Evolutionary conservation across 2,329 filamentous ascomycete species (phyloP), one percentile per base, ranked within the genome.

Genomic region (Colletotrichum viniferum): DNA sequence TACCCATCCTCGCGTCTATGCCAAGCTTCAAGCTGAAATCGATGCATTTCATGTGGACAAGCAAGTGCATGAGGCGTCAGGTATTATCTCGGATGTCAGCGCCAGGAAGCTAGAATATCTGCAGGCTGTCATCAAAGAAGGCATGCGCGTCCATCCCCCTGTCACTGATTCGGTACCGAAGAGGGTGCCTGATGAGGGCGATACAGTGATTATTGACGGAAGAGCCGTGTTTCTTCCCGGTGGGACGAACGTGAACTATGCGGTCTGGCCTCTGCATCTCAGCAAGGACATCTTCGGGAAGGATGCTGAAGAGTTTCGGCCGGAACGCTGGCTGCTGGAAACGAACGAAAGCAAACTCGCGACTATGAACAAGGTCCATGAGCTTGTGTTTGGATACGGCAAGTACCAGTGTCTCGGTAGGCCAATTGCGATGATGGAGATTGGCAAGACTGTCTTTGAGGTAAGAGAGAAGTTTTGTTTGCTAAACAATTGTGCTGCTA

Each of bases 291-390:
- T 92, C 9, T 93, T 92, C 75, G 91, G 91, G 2, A 79, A 84
- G 0, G 89, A 93, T 77, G 87, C 89, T 0, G 87, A 92, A 58
- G 79, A 80, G 0, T 94, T 89, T 78, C 82, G 88, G 5, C 91
- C 91, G 0, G 91, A 93, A 78, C 82, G 91, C 28, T 92, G 91
- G 84, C 81, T 93, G 88, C 82, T 93, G 2, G 75, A 73, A 10
- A 81, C 80, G 5, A 79, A 81, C 1, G 78, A 78, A 2, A 80
- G 80, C 0, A 79, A 83, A 48, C 76, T 85, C 18, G 81, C 75
- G 32, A 78, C 77, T 0, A 88, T 87, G 83, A 78, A 81, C 24
- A 78, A 79, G 1, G 85, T 83, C 0, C 74, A 86, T 21, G 87
- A 89, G 38, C 81, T 86, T 5, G 80, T 87, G 16, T 90, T 89